These are phyloP conservation scores for Arachnopeziza araneosa DNA, from an alignment of 2,329 filamentous ascomycete species.

Conservation along the genomic window DNA sequence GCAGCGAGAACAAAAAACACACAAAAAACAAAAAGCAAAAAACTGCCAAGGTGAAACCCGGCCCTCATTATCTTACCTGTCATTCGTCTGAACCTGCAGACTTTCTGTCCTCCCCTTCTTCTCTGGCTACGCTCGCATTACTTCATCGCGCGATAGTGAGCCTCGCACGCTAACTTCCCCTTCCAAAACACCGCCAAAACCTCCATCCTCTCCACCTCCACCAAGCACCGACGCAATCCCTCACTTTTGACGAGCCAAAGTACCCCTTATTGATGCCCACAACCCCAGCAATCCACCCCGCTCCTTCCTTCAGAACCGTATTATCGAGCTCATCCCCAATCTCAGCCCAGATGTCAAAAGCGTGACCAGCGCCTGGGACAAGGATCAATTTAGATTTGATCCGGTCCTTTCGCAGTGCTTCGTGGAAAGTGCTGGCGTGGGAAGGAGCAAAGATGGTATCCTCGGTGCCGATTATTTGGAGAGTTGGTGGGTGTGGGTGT, in stretches of 20 bases:
- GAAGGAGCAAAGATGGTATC: slow-evolving; percentile 12
- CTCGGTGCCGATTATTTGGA: slow-evolving; percentile 12
- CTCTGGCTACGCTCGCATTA: neutral
- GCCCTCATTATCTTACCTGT: neutral
- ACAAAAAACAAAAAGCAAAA: neutral
- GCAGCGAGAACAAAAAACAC: neutral
- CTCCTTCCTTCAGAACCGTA: neutral
- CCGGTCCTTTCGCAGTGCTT: neutral
- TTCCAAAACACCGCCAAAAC: neutral
- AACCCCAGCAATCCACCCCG: neutral
- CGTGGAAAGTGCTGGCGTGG: neutral
- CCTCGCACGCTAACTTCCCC: neutral
- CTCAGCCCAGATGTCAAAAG: neutral
- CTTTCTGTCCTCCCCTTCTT: neutral
- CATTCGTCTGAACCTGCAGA: neutral
- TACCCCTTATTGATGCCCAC: neutral
- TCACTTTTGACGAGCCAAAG: neutral
- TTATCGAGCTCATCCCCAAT: neutral
- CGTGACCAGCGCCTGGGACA: neutral
- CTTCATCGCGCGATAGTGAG: neutral
- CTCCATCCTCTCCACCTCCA: slow-evolving; percentile 6
- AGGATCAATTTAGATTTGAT: neutral
- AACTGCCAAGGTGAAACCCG: neutral
- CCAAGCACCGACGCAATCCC: neutral
- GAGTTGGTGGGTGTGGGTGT: slow-evolving; percentile 11